phyloP scores from a whole-genome alignment of 2,329 filamentous ascomycete species.

The Clathrospora elynae region DNA sequence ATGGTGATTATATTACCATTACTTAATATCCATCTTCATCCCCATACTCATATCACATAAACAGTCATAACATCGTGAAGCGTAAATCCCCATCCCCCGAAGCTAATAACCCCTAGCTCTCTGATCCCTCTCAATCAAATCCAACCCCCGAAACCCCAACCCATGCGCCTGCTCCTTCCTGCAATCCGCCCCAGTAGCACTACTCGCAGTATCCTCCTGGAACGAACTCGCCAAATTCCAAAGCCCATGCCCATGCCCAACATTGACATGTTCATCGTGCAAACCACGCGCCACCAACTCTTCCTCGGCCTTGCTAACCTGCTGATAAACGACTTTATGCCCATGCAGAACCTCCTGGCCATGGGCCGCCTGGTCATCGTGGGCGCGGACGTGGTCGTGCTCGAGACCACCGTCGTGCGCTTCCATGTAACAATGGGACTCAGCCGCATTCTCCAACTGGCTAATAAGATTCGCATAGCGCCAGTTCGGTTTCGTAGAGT shows the following conservation, averaged over 20 bases:
- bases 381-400: constrained; percentile 10
- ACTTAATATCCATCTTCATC: constrained; percentile 2
- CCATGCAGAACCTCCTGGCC: constrained; percentile 6
- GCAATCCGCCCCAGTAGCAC: constrained; percentile 9
- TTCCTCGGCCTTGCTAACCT: constrained; percentile 5
- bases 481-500: constrained; percentile 32
- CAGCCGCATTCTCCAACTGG: constrained; percentile 28
- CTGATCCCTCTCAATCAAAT: constrained; percentile 32
- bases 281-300: constrained; percentile 19
- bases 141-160: constrained; percentile 20
- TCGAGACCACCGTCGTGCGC: no score
- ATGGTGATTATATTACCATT: neutral
- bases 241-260: constrained; percentile 14
- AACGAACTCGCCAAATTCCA: constrained; percentile 39
- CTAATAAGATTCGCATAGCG: constrained; percentile 27
- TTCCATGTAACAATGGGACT: no score
- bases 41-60: neutral
- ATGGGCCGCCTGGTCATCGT: constrained; percentile 3
- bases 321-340: constrained; percentile 3
- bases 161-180: constrained; percentile 8
- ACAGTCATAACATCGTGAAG: neutral
- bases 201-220: constrained; percentile 32
- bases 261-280: constrained; percentile 14
- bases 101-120: constrained; percentile 19
- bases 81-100: neutral